Evolutionary conservation across 768 basidiomycete species (phyloP).

Genomic region (Termitomyces sp.): DNA sequence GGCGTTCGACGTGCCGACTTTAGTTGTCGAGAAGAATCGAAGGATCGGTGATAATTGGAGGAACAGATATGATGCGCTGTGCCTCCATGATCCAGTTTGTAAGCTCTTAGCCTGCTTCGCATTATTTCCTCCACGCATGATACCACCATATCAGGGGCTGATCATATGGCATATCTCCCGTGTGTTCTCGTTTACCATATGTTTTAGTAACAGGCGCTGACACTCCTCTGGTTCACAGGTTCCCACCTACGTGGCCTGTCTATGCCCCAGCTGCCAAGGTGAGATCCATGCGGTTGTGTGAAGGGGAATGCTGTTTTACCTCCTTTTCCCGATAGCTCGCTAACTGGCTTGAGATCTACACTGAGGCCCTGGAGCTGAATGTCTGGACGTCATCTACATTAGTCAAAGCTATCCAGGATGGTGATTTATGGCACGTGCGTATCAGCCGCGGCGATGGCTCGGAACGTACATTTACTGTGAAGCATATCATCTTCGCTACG

Average conservation of each 20-base stretch:
- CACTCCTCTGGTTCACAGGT: no score
- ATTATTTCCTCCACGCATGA: not conserved
- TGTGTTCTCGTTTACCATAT: constrained; percentile 20
- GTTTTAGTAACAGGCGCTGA: not conserved
- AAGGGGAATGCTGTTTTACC: not conserved
- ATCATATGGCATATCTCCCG: constrained; percentile 60
- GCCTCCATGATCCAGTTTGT: constrained; percentile 66
- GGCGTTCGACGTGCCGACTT: constrained; percentile 37
- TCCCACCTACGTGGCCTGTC: constrained; percentile 58
- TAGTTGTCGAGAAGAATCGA: constrained; percentile 59
- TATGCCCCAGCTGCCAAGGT: constrained; percentile 50
- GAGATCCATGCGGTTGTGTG: not conserved
- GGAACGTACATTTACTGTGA: constrained; percentile 35
- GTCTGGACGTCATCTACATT: constrained; percentile 51
- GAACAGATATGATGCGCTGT: constrained; percentile 59
- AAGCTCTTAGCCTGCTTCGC: constrained; percentile 20
- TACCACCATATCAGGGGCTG: constrained; percentile 31
- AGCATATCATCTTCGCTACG: constrained; percentile 48
- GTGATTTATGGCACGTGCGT: constrained; percentile 35
- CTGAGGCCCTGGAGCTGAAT: constrained; percentile 53
- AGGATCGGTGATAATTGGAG: constrained; percentile 65
- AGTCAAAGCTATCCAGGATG: constrained; percentile 26
- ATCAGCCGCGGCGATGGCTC: constrained; percentile 29
- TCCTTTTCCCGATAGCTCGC: constrained; percentile 35
- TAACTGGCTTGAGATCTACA: constrained; percentile 65